Base-by-base conservation (phyloP, 176 grass and related monocot species). In the Metroxylon sagu region DNA sequence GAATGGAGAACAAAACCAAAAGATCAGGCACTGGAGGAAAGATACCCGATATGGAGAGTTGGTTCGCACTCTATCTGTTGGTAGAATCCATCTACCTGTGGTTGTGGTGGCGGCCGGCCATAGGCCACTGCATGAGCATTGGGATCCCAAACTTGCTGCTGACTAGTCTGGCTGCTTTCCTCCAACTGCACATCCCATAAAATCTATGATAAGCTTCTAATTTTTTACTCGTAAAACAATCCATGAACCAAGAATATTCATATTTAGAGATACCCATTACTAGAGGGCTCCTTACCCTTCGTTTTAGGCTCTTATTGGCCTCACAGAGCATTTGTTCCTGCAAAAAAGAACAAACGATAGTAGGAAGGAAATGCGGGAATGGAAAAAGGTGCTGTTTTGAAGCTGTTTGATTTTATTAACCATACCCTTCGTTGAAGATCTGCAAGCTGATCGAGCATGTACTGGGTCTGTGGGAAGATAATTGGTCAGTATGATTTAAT, bases 291-390 rank as follows among this genome's bases (percentile, higher is more conserved):
- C 76, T 71, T 83, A 92, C 93, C 79, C 83, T 91, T 83, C 72
- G 83, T 65, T 70, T 75, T 30, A 98, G 87, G 65, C 79, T 80
- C 60, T 77, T 92, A 53, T 98, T 98, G 30, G 88, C 79, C 74
- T 87, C 81, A 59, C 71, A 73, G 27, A 92, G 65, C 77, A 91
- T 80, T 79, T 87, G 87, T 26, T 88, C 87, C 93, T 98, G 70
- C 51, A 5, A 52, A 18, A n/a, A 69, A 48, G 21, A 54, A 57
- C 8, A 43, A 43, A 35, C 8, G 31, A 5, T 10, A 35, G 31
- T 35, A 35, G 6, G 31, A 35, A 35, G 31, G 31, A 35, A 29
- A 35, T 35, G 31, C 6, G 6, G 31, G 31, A 35, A 35, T 35
- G 31, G 6, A 35, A 29, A 29, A 35, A 31, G 29, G 29, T 31